Base-by-base conservation (phyloP, 1,284 basidiomycete genomes). In the Ganoderma lucidum region DNA sequence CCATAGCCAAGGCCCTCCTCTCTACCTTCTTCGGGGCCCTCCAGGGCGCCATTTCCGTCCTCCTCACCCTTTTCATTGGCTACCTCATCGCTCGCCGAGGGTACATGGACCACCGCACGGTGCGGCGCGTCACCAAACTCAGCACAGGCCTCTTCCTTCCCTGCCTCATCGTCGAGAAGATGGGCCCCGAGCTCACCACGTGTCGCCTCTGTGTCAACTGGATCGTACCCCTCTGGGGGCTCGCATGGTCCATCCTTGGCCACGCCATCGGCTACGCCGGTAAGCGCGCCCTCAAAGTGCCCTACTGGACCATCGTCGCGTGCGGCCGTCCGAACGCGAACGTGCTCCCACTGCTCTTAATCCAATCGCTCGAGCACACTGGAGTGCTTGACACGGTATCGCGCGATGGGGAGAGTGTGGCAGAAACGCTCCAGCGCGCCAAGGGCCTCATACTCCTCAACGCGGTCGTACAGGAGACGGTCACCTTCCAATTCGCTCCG, bases 141-240 rank as follows among this genome's bases (percentile, higher is more conserved):
- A 80, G 76, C 74, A 74, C 79, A 5, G 66, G 61, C 19, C 70
- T 80, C 70, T 80, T 80, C 73, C 77, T 80, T 41, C 79, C 79
- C 48, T 78, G 75, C 60, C 77, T 80, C 67, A 76, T 80, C 72
- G 64, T 80, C 71, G 78, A 76, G 35, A 69, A 77, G 64, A 80
- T 79, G 79, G 79, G 74, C 35, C 79, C 78, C 28, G 71, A 76
- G 68, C 75, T 80, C 63, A 79, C 79, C 48, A 70, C 63, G 1
- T 12, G 56, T 6, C 73, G 70, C 6, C 71, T 80, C 55, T 44
- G 71, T 17, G 68, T 48, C 19, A 68, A 78, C 30, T 80, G 79
- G 78, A 77, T 80, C 58, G 72, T 80, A 3, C 78, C 79, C 35
- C 64, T 75, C n/a, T 80, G 78, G 79, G 79, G 79, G 17, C 70